Base-by-base conservation (phyloP, 1,139 yeast genomes). In the Suhomyces bolitotheri region DNA sequence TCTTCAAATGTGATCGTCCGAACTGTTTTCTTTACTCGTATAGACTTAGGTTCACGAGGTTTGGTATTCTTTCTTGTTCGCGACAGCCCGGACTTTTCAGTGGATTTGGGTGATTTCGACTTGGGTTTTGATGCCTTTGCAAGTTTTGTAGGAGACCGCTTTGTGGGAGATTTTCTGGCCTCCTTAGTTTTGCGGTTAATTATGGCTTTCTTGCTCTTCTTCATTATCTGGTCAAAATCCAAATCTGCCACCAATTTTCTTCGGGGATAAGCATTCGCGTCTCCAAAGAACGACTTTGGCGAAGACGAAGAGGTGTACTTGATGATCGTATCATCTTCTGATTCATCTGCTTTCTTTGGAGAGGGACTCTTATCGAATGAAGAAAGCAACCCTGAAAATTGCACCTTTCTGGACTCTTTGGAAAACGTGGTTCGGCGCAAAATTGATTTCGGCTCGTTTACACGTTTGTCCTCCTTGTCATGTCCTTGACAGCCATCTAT, bases 181-280 rank as follows among this genome's bases (percentile, higher is more conserved):
- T n/a, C n/a, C n/a, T n/a, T n/a, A n/a, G n/a, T n/a, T n/a, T n/a
- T n/a, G n/a, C n/a, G n/a, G n/a, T n/a, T n/a, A n/a, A n/a, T n/a
- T n/a, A n/a, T n/a, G n/a, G n/a, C n/a, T n/a, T 41, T 46, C 25
- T 47, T 45, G 10, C 51, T 51, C 31, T 52, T 54, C 22, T 39
- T 41, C 16, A 58, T 31, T 6, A 58, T 58, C 36, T 57, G 60
- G 22, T 50, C 53, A 30, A 58, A 56, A 32, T 57, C 49, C 29
- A 58, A 38, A 23, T 53, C 52, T 1, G 61, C 63, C 5, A 58
- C 63, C 22, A 56, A 32, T 31, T 58, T 58, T 22, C 57, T 44
- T 25, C 63, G 44, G 7, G 61, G 61, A 22, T 53, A 54, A 12
- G 34, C 34, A 15, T 48, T 42, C 19, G 45, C 51, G 22, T 51